phyloP scores from a whole-genome alignment of 176 grass and related monocot genomes.

The Juncus inflexus region DNA sequence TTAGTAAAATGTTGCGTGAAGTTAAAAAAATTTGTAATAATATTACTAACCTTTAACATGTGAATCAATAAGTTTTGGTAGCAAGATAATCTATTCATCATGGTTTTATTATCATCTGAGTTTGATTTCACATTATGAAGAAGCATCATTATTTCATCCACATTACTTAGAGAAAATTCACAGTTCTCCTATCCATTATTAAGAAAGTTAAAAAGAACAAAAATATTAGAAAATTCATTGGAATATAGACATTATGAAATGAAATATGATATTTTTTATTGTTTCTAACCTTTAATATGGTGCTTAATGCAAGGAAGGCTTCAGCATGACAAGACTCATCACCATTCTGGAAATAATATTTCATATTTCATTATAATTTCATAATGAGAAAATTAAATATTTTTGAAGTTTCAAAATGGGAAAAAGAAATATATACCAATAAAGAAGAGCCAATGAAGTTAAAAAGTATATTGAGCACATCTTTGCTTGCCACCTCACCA shows the following conservation, averaged over 20 bases:
- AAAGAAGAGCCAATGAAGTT: constrained; percentile 73
- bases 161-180: constrained; percentile 50
- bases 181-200: constrained; percentile 52
- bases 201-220: constrained; percentile 13
- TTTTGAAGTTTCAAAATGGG: constrained; percentile 2
- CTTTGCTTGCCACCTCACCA: constrained; percentile 46
- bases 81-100: constrained; percentile 68
- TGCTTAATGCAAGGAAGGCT: constrained; percentile 61
- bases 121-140: constrained; percentile 65
- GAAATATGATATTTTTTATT: constrained; percentile 6
- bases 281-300: constrained; percentile 75
- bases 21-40: constrained; percentile 6
- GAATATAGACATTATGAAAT: constrained; percentile 2
- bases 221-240: constrained; percentile 26
- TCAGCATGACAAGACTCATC: constrained; percentile 50
- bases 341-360: constrained; percentile 47
- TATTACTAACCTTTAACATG: constrained; percentile 64
- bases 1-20: background rate
- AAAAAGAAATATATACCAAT: constrained; percentile 47
- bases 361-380: constrained; percentile 20
- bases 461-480: constrained; percentile 72
- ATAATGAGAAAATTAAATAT: constrained; percentile 4
- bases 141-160: constrained; percentile 84
- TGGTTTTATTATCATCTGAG: constrained; percentile 34
- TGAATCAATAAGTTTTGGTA: constrained; percentile 82